Percentiles rank a stretch among this genome's conserved stretches.
Conservation (phyloP, 2,329 filamentous ascomycete genomes). For the Stagonosporopsis vannaccii region DNA sequence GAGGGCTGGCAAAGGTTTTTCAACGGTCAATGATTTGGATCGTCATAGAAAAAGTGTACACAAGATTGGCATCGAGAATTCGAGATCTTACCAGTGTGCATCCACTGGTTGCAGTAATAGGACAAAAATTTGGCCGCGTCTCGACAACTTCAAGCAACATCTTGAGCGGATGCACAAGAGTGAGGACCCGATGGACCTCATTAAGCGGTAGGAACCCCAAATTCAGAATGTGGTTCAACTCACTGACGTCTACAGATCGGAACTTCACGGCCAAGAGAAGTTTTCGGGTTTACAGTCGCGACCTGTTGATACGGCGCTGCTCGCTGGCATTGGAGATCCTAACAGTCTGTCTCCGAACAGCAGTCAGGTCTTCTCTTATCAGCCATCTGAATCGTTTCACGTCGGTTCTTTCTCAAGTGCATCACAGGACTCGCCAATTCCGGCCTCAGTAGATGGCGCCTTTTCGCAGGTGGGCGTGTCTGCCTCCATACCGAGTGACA, state of each 20-base stretch:
- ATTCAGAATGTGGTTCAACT: not conserved
- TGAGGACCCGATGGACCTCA: conserved; percentile 54
- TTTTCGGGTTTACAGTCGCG: not conserved
- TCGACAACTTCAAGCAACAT: conserved; percentile 88
- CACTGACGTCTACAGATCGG: conserved; percentile 38
- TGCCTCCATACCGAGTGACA: not conserved
- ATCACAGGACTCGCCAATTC: not conserved
- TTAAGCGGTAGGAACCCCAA: conserved; percentile 52
- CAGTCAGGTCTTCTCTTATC: not conserved
- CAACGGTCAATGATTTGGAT: conserved; percentile 81
- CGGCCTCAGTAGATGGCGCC: not conserved
- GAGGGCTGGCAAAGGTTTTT: conserved; percentile 70
- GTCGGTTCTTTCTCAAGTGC: not conserved
- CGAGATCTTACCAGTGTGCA: conserved; percentile 64
- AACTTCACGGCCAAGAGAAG: conserved; percentile 15
- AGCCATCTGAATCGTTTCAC: not conserved
- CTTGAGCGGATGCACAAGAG: conserved; percentile 71
- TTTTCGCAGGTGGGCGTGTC: not conserved
- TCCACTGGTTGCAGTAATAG: conserved; percentile 64
- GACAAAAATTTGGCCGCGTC: conserved; percentile 77
- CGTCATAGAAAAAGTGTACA: conserved; percentile 80
- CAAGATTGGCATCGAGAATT: conserved; percentile 55
- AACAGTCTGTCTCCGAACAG: not conserved
- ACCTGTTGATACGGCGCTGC: conserved; percentile 32
- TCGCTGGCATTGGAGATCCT: conserved; percentile 37